phyloP scores from a whole-genome alignment of 192 early-diverging fungal genomes.

The Ambispora gerdemannii region DNA sequence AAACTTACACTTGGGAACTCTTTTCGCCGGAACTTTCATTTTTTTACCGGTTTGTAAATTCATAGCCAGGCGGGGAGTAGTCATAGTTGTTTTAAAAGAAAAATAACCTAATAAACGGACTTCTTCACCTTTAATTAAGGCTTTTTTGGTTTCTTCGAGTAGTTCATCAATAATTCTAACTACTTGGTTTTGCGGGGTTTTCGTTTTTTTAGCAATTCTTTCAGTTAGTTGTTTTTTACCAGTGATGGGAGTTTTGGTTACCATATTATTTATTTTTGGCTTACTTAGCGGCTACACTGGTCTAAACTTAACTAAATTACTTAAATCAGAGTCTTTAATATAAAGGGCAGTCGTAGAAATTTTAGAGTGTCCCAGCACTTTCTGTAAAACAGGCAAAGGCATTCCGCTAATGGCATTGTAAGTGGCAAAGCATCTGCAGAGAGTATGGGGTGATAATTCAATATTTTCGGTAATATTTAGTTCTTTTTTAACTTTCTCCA shows the following conservation, averaged over 20 bases:
- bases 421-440: background rate
- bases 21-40: too few species aligned
- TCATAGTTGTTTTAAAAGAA: constrained; percentile 10
- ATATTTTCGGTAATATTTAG: background rate
- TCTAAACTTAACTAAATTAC: too few species aligned
- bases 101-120: constrained; percentile 10
- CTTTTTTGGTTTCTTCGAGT: constrained; percentile 5
- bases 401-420: background rate
- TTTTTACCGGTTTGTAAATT: too few species aligned
- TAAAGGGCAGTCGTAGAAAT: too few species aligned
- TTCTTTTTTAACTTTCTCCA: constrained; percentile 2
- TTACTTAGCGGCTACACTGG: too few species aligned
- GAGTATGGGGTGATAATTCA: constrained; percentile 8
- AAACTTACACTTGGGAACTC: background rate
- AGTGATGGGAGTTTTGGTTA: background rate
- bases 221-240: constrained; percentile 16
- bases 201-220: constrained; percentile 1
- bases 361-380: constrained; percentile 8
- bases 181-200: background rate
- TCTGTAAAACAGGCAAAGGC: background rate
- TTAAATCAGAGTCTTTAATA: too few species aligned
- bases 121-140: constrained; percentile 14
- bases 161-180: background rate
- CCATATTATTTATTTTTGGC: too few species aligned
- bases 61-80: too few species aligned